Base-by-base conservation (phyloP, 495 filamentous ascomycete genomes). In the Hypoxylon rickii region DNA sequence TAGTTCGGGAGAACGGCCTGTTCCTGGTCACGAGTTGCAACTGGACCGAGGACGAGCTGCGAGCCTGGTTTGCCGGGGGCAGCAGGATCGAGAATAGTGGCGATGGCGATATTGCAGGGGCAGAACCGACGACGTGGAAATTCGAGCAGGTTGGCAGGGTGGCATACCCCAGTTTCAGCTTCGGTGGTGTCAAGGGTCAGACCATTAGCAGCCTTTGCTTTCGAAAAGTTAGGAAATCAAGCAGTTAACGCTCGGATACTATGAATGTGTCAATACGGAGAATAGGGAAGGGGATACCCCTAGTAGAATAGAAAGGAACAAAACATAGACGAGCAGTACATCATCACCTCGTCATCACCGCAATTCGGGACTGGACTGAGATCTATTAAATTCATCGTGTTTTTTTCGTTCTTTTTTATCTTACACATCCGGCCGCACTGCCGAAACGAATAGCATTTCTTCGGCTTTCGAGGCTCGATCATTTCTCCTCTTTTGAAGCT, bases 11-110 rank as follows among this genome's bases (percentile, higher is more conserved):
- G 5, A 86, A 86, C 2, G 91, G 91, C 1, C 75, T 87, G 34
- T 79, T 97, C 62, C 67, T 96, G 24, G 82, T 98, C 17, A 97
- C 94, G 55, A 96, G 89, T 65, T 98, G 94, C 69, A 98, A 98
- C 73, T 98, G 94, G 94, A 96, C 94, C 29, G 90, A 94, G 76
- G 80, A 83, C 48, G 94, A 98, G 78, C 71, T 98, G 64, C 74
- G 78, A 51, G 67, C 63, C 8, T 95, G 91, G 90, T 92, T 96
- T 70, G 80, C 74, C 41, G 70, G 67, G 15, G 65, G 43, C 1
- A 52, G 15, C 15, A 55, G 57, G 45, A 48, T 47, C 3, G 55
- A 43, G 0, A 50, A 52, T 0, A 53, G 50, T 20, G 17, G 41
- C 26, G 32, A 57, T 51, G 46, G 57, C 49, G 55, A 33, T 29